phyloP scores from a whole-genome alignment of 331 rosid genomes.

The Malus hybrid region DNA sequence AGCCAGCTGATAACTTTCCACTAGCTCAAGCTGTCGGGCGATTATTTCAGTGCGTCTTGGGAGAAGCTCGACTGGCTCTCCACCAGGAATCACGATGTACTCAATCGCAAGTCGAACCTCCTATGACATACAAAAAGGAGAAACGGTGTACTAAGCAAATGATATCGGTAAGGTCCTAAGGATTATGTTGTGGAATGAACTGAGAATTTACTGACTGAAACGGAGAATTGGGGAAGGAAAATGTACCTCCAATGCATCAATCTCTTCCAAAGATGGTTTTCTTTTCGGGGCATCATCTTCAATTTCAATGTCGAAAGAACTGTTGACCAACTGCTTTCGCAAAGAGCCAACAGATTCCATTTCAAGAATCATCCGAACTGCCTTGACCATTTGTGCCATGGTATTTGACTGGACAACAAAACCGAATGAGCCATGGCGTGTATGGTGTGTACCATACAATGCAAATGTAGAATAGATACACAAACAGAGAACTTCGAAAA shows the following conservation, averaged over 20 bases:
- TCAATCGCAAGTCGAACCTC: slow-evolving; percentile 99
- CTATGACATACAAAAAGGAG: slow-evolving; percentile 27
- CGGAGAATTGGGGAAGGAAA: slow-evolving; percentile 6
- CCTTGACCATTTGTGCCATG: slow-evolving; percentile 98
- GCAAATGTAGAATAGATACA: neutral
- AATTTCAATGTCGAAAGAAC: slow-evolving; percentile 56
- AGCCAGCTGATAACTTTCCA: slow-evolving; percentile 78
- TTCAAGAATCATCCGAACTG: slow-evolving; percentile 78
- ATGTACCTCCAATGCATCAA: slow-evolving; percentile 95
- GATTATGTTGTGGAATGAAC: neutral
- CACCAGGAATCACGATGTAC: slow-evolving; percentile 97
- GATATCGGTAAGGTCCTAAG: neutral
- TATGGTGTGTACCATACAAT: neutral
- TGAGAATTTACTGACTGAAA: neutral
- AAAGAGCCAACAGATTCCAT: slow-evolving; percentile 45
- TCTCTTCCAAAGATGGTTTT: slow-evolving; percentile 92
- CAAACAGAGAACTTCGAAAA: slow-evolving; percentile 3
- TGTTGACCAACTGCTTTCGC: slow-evolving; percentile 37
- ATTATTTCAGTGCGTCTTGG: slow-evolving; percentile 89
- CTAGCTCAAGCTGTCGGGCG: slow-evolving; percentile 88
- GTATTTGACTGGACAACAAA: slow-evolving; percentile 60
- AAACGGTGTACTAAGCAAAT: neutral
- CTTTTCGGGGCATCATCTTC: slow-evolving; percentile 84
- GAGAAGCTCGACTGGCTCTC: slow-evolving; percentile 97
- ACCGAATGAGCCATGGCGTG: slow-evolving; percentile 1